phyloP scores from a whole-genome alignment of 768 basidiomycete genomes.

The Rhodotorula paludigena region DNA sequence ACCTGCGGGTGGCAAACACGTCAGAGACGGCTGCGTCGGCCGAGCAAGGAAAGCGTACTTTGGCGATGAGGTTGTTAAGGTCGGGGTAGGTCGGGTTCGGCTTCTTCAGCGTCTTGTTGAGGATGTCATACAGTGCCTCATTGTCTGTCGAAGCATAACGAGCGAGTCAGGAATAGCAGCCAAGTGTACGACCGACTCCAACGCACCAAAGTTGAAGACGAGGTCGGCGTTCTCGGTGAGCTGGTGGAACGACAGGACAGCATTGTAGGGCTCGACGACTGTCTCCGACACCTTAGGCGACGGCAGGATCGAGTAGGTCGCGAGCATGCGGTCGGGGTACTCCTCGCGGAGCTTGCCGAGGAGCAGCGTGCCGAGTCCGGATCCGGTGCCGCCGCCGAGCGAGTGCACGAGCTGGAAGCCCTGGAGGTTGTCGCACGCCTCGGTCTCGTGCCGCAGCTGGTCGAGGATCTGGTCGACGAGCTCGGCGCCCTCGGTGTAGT shows the following conservation, averaged over 20 bases:
- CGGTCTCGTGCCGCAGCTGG: slow-evolving; percentile 61
- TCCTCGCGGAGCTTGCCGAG: slow-evolving; percentile 76
- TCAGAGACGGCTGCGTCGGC: no score
- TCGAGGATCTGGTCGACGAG: slow-evolving; percentile 64
- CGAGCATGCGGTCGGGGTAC: slow-evolving; percentile 49
- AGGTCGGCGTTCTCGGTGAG: slow-evolving; percentile 82
- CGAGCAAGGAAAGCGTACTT: no score
- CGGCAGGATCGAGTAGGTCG: slow-evolving; percentile 57
- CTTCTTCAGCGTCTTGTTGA: slow-evolving; percentile 45
- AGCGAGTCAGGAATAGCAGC: no score
- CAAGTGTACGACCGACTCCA: no score
- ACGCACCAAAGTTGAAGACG: slow-evolving; percentile 69
- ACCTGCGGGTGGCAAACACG: no score
- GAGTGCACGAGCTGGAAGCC: slow-evolving; percentile 83
- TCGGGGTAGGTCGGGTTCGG: slow-evolving; percentile 46
- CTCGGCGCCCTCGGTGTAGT: slow-evolving; percentile 92
- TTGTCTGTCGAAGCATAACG: no score
- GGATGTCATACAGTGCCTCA: slow-evolving; percentile 49
- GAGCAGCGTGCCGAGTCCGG: slow-evolving; percentile 74
- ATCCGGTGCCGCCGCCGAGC: slow-evolving; percentile 84
- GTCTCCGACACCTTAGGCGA: slow-evolving; percentile 60
- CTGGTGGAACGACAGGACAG: slow-evolving; percentile 76
- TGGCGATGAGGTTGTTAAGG: slow-evolving; percentile 63
- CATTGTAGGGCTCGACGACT: slow-evolving; percentile 66
- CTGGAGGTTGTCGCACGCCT: slow-evolving; percentile 77